Evolutionary conservation across 768 basidiomycete genomes (phyloP), one percentile per base, ranked within the genome.

Genomic region (Hericium erinaceus): DNA sequence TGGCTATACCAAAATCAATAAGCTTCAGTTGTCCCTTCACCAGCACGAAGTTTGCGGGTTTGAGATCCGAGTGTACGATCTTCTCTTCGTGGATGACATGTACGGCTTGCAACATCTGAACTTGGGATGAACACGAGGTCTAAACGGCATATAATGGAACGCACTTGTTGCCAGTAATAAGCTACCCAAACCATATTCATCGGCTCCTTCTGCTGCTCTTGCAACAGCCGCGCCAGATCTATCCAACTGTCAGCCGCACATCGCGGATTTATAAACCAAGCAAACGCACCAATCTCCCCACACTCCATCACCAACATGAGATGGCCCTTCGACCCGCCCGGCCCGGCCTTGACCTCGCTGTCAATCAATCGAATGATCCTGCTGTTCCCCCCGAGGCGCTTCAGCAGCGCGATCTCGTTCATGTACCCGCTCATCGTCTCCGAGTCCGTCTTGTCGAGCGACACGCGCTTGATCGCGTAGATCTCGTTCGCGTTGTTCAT

Each of bases 1-100:
- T 98, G 13, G 95, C 95, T 66, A 99, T 99, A n/a, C 95, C 95
- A 67, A 99, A 99, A 70, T 99, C 95, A 63, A 99, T 99, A 61
- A 99, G 75, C 78, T 99, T 99, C 57, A 99, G 76, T 63, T 92
- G 88, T 5, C 95, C 95, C 58, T 87, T 85, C 57, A 98, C 95
- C 33, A 99, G 77, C 20, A 99, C 95, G 63, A 99, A 99, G 71
- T 99, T 99, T 3, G 97, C 95, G 6, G 95, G 95, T 69, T 99
- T 99, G 56, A 98, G 78, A 71, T 99, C 95, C 18, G 95, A 95
- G 72, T 99, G 95, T 2, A 99, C 95, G 60, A 99, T 97, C 72
- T 95, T 95, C 73, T 97, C 94, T 61, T 95, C 91, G 66, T 99
- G 95, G 55, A 98, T 95, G 56, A 98, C 87, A 58, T 97, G 90